Conservation (phyloP, 1,139 yeast genomes). For the Blastobotrys malaysiensis region DNA sequence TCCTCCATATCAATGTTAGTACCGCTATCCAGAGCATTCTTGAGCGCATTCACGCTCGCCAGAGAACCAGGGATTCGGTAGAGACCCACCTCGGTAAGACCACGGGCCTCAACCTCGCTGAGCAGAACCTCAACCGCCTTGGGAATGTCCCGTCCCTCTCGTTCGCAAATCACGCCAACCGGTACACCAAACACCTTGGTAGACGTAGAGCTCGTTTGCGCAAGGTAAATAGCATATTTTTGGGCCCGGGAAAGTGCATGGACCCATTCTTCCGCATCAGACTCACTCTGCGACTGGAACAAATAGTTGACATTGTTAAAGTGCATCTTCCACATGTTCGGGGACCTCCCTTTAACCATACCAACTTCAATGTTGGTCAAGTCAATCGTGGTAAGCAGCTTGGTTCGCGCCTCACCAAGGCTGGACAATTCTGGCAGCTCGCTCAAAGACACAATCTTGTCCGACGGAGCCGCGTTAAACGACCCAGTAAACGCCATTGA, state of each 20-base stretch:
- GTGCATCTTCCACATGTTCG: conserved; percentile 25
- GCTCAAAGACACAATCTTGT: conserved; percentile 45
- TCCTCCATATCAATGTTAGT: conserved; percentile 64
- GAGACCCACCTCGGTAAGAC: conserved; percentile 84
- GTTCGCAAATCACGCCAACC: conserved; percentile 60
- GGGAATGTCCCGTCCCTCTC: conserved; percentile 65
- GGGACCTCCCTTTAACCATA: conserved; percentile 8
- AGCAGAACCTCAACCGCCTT: conserved; percentile 58
- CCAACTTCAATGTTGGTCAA: conserved; percentile 41
- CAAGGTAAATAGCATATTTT: conserved; percentile 32
- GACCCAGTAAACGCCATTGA: conserved; percentile 36
- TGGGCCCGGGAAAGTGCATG: conserved; percentile 39
- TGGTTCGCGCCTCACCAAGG: conserved; percentile 43
- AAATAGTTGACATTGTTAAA: conserved; percentile 24
- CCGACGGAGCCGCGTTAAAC: conserved; percentile 38
- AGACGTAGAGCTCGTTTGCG: conserved; percentile 24
- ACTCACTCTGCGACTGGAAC: conserved; percentile 63
- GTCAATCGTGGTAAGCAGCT: conserved; percentile 53
- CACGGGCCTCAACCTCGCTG: conserved; percentile 72
- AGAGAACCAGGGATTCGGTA: conserved; percentile 90
- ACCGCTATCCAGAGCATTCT: conserved; percentile 65
- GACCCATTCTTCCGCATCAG: conserved; percentile 75
- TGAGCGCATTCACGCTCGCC: conserved; percentile 67
- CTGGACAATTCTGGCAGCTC: conserved; percentile 56
- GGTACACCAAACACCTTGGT: conserved; percentile 85